Base-by-base conservation (phyloP, 202 grass and related monocot genomes). In the Panicum hallii region DNA sequence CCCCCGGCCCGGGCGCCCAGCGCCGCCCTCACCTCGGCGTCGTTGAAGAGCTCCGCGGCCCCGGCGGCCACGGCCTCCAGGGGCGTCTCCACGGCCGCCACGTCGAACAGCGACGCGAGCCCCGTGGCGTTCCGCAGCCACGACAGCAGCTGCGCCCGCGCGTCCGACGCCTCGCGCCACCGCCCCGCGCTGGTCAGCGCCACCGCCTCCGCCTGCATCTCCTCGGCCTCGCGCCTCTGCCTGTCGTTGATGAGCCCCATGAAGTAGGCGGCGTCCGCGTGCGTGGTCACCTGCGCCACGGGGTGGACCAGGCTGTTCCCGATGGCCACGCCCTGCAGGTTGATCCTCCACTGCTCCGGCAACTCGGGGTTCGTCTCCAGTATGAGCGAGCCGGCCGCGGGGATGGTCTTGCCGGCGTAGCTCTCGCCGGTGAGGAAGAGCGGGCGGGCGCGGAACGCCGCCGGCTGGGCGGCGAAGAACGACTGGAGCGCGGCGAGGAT, bases 341-440 rank as follows among this genome's bases (percentile, higher is more conserved):
- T 71, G 68, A 71, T 71, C 11, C 22, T 6, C 43, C 7, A 0
- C 11, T 2, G 0, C n/a, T 1, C 11, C 5, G 80, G 84, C 0
- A 85, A 75, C 50, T 4, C 1, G 5, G 67, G 20, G 60, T 89
- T 87, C 22, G 64, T 42, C 44, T 26, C 67, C 1, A 85, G 7
- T 19, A 91, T 94, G 19, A 65, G 60, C 70, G 85, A 50, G 0
- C 55, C 89, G 4, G 72, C 80, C 0, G 90, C 22, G 5, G 92
- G 87, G 7, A 97, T 53, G 69, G 71, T 88, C 89, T 94, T 97
- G 19, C 84, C 92, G 42, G 78, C 90, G 56, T 94, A 94, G 92
- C 90, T 94, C 87, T 94, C 87, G 84, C 92, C 92, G 30, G 90
- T 74, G 36, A 97, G 34, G 79, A 83, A 97, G 23, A 94, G 45